Conservation (phyloP, 192 early-diverging fungal species). For the Umbelopsis sp. region DNA sequence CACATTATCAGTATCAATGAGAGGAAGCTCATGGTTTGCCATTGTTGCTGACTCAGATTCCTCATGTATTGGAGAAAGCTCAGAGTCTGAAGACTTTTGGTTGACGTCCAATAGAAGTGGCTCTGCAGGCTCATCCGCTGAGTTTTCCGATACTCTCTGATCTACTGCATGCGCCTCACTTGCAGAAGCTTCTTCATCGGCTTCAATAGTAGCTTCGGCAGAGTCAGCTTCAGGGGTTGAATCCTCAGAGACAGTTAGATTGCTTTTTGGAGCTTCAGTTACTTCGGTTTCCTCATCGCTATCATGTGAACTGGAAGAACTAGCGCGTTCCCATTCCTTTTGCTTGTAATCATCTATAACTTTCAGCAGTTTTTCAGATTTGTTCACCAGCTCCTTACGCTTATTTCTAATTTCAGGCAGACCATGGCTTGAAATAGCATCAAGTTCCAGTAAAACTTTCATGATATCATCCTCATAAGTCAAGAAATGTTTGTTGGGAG, state of each 20-base stretch:
- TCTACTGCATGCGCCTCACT: not conserved
- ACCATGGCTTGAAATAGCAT: constrained; percentile 32
- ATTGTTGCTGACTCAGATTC: too few species aligned
- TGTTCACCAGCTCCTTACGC: constrained; percentile 27
- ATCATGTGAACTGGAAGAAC: not conserved
- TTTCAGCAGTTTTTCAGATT: constrained; percentile 31
- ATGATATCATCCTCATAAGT: constrained; percentile 40
- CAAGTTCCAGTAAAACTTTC: constrained; percentile 32
- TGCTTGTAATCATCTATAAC: constrained; percentile 35
- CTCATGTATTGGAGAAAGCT: too few species aligned
- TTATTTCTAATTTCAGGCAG: constrained; percentile 21
- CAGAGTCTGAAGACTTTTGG: too few species aligned
- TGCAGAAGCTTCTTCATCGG: not conserved
- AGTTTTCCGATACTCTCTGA: not conserved
- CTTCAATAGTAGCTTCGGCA: not conserved
- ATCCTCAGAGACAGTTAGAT: not conserved
- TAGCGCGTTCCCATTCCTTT: constrained; percentile 36
- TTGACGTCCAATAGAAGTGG: not conserved
- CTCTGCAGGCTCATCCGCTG: not conserved
- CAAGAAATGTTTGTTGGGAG: constrained; percentile 32
- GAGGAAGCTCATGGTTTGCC: too few species aligned
- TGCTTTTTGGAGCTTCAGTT: not conserved
- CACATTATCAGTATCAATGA: too few species aligned
- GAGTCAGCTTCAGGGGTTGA: not conserved
- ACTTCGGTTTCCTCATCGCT: constrained; percentile 13